These are phyloP conservation scores for Pleodorina starrii DNA, from an alignment of 139 green algal genomes.

Conservation along the genomic window DNA sequence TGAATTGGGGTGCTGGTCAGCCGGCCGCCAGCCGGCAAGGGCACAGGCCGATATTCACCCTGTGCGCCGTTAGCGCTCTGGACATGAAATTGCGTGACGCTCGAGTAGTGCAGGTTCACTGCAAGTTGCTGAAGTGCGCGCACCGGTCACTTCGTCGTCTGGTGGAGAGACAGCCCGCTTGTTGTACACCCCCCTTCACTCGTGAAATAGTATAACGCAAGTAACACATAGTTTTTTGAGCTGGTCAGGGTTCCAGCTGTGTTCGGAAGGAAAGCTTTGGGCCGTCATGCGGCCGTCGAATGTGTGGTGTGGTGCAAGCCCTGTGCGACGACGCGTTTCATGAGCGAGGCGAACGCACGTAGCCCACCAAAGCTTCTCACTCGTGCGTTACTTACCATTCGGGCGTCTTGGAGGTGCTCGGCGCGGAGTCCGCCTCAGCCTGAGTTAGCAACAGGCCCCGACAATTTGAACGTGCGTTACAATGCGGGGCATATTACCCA, in stretches of 20 bases:
- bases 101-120: too few species aligned
- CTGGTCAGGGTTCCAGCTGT: neutral
- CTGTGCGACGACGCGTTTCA: too few species aligned
- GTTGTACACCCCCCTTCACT: too few species aligned
- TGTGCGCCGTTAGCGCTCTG: neutral
- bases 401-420: neutral
- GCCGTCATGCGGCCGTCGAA: neutral
- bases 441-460: neutral
- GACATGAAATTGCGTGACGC: too few species aligned
- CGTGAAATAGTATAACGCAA: too few species aligned
- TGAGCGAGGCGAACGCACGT: neutral
- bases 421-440: neutral
- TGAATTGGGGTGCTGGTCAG: neutral
- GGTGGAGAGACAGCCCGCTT: too few species aligned
- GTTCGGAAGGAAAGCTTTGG: neutral
- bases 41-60: neutral
- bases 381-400: constrained; percentile 46
- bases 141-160: too few species aligned
- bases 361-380: neutral
- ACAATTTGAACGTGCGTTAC: neutral
- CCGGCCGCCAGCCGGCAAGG: neutral
- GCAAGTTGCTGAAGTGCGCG: too few species aligned
- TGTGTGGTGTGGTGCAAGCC: constrained; percentile 11
- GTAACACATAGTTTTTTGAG: neutral
- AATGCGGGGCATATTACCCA: neutral